Base-by-base conservation (phyloP, 805 yeast species). In the Wickerhamiella azyma region DNA sequence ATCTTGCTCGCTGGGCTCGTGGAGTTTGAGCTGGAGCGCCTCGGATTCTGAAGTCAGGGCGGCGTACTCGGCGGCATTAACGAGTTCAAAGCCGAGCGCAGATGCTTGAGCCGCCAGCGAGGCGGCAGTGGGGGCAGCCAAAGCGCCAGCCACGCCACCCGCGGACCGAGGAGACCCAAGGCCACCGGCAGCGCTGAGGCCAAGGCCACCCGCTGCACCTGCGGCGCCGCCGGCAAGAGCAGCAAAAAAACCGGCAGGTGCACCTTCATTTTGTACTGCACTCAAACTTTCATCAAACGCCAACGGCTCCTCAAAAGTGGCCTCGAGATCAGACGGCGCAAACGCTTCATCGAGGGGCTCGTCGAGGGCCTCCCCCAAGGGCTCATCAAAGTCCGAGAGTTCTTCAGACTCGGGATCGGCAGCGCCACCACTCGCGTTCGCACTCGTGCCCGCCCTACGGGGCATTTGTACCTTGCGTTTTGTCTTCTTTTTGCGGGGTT, bases 1-100 rank as follows among this genome's bases (percentile, higher is more conserved):
- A 36, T 59, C 63, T 0, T 61, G 65, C 5, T 57, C 32, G 1
- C 59, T 41, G 10, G 71, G 70, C 17, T 55, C 49, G 2, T 52
- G 52, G 6, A 29, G 45, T 17, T 44, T 43, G 26, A 41, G 37
- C 41, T 41, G 36, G 16, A 45, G 60, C 53, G 67, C 49, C 39
- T 57, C 42, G 50, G 58, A 49, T 41, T 59, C 58, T 47, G 60
- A 60, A 2, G 43, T 16, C 17, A 44, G 60, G 53, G 67, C 49
- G 39, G 57, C 42, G 50, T 58, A 50, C 42, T 59, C 58, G 47
- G 60, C 61, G 2, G 43, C 18, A 17, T 47, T 43, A 39, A 58
- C 52, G 8, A 49, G 49, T 6, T 29, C 40, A 14, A 52, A 30
- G 37, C 40, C 40, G 19, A 39, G 26, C 11, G 33, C 39, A 11